Conservation (phyloP, 257 asterid species). For the Gentiana macrophylla region DNA sequence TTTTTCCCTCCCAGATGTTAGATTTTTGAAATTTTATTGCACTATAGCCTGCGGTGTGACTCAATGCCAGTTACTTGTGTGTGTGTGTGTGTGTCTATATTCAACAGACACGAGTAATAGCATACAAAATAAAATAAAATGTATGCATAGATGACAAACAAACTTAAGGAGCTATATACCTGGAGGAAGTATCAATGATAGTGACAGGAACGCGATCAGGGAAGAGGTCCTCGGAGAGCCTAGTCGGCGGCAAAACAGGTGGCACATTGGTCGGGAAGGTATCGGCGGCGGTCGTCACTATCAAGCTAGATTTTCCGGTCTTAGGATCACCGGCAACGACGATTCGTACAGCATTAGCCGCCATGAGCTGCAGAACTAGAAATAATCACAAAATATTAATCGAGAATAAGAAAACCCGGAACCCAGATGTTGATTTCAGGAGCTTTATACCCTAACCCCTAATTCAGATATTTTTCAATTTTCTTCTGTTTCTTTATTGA, state of each 20-base stretch:
- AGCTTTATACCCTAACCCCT: slow-evolving; percentile 11
- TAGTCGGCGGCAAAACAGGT: slow-evolving; percentile 75
- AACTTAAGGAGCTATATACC: slow-evolving; percentile 21
- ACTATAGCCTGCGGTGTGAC: too few species aligned
- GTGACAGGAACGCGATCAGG: slow-evolving; percentile 92
- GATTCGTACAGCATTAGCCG: slow-evolving; percentile 60
- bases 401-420: background rate
- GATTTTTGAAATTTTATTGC: too few species aligned
- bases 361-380: slow-evolving; percentile 33
- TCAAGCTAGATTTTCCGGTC: slow-evolving; percentile 91
- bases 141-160: background rate
- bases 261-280: slow-evolving; percentile 55
- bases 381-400: background rate
- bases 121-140: background rate
- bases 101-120: background rate
- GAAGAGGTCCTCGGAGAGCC: slow-evolving; percentile 83
- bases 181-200: slow-evolving; percentile 86
- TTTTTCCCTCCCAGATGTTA: background rate
- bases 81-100: background rate
- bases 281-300: slow-evolving; percentile 79
- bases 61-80: too few species aligned
- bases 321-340: slow-evolving; percentile 94
- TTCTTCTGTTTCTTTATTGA: too few species aligned
- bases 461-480: background rate
- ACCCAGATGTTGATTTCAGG: background rate